Evolutionary conservation across 2,329 filamentous ascomycete species (phyloP).

Genomic region (Fusarium sp.): DNA sequence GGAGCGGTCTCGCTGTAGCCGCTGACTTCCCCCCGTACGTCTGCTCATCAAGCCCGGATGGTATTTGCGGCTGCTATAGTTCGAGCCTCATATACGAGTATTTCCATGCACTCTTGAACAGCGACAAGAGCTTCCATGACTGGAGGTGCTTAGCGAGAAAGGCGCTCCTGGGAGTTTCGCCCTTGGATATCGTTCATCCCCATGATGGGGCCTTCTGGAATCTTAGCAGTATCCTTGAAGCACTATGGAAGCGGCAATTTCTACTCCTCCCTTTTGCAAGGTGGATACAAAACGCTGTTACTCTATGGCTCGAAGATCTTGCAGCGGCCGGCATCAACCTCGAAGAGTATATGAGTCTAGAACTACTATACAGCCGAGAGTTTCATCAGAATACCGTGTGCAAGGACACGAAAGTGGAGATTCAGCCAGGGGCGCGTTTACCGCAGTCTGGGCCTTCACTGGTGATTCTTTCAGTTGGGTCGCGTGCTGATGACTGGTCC

Average conservation of each 20-base stretch:
- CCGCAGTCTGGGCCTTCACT: background rate
- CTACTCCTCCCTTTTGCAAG: accelerated
- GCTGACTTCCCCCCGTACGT: background rate
- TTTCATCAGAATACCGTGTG: accelerated
- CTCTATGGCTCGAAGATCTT: background rate
- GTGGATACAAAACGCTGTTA: background rate
- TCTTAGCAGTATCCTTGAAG: accelerated
- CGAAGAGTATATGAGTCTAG: background rate
- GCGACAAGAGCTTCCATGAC: accelerated
- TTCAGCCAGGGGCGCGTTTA: accelerated
- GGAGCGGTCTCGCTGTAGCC: accelerated
- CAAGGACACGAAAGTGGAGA: accelerated
- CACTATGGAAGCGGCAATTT: accelerated
- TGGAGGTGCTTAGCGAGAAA: background rate
- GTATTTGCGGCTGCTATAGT: accelerated
- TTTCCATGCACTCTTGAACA: background rate
- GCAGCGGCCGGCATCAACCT: background rate
- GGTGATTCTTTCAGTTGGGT: accelerated
- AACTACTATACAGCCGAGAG: accelerated
- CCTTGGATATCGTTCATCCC: background rate
- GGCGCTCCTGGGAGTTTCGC: accelerated
- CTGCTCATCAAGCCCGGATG: background rate
- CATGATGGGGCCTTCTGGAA: accelerated
- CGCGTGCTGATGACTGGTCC: accelerated
- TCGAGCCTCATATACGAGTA: background rate